Evolutionary conservation across 805 yeast genomes (phyloP).

Genomic region (Kluyveromyces siamensis): DNA sequence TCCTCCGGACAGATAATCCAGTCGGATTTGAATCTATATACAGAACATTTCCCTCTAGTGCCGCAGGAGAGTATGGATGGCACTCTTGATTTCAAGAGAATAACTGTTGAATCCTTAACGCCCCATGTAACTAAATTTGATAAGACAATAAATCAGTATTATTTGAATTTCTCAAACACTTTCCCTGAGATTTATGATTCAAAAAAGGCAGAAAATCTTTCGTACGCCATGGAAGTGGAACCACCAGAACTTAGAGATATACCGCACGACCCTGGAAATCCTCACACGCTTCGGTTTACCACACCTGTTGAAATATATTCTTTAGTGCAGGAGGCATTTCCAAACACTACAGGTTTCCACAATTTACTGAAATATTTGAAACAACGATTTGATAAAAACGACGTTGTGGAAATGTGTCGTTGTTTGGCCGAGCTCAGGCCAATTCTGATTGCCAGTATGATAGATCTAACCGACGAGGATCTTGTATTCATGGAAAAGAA

Average conservation of each 20-base stretch:
- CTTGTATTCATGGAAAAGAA: conserved; percentile 93
- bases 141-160: conserved; percentile 55
- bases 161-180: conserved; percentile 44
- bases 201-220: conserved; percentile 11
- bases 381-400: conserved; percentile 56
- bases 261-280: conserved; percentile 21
- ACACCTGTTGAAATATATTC: conserved; percentile 79
- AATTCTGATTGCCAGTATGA: conserved; percentile 85
- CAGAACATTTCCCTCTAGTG: conserved; percentile 23
- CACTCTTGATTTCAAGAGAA: conserved; percentile 17
- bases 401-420: conserved; percentile 74
- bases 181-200: conserved; percentile 50
- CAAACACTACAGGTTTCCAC: conserved; percentile 89
- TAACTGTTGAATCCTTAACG: conserved; percentile 7
- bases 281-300: conserved; percentile 33
- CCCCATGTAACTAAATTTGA: conserved; percentile 33
- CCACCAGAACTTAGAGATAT: conserved; percentile 14
- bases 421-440: conserved; percentile 89
- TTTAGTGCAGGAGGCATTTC: conserved; percentile 63
- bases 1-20: conserved; percentile 18
- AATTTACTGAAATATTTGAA: conserved; percentile 65
- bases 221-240: conserved; percentile 20
- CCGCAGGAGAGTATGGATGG: conserved; percentile 15
- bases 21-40: conserved; percentile 19
- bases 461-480: conserved; percentile 81